phyloP scores from a whole-genome alignment of 2,329 filamentous ascomycete species.

The Claviceps sp. region DNA sequence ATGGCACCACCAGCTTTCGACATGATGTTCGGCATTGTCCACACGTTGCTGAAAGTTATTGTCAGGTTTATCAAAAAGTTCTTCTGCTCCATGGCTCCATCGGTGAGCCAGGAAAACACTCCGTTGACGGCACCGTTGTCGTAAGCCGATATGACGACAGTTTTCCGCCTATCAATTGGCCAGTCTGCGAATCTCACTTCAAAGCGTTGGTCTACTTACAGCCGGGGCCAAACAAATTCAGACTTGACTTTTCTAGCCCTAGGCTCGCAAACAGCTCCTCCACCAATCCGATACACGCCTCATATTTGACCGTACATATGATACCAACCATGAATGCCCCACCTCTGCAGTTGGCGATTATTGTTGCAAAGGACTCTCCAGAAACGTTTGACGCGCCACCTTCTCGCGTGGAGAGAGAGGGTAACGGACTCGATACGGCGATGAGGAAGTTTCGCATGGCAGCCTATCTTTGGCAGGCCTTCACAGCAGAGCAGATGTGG shows the following conservation, averaged over 20 bases:
- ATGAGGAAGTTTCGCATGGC: conserved; percentile 88
- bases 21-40: background rate
- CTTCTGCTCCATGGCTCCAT: conserved; percentile 71
- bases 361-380: conserved; percentile 78
- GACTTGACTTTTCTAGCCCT: conserved; percentile 76
- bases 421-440: conserved; percentile 67
- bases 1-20: background rate
- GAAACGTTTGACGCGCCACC: conserved; percentile 75
- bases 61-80: conserved; percentile 84
- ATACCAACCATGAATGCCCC: conserved; percentile 65
- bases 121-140: conserved; percentile 66
- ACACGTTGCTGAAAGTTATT: conserved; percentile 10
- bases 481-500: conserved; percentile 93
- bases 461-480: conserved; percentile 93
- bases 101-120: conserved; percentile 53
- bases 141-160: conserved; percentile 72
- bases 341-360: conserved; percentile 77
- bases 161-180: conserved; percentile 76
- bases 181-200: conserved; percentile 79
- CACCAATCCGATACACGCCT: conserved; percentile 59
- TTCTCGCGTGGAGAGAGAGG: conserved; percentile 62
- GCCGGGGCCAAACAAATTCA: conserved; percentile 77
- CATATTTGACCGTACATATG: conserved; percentile 75
- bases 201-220: conserved; percentile 84
- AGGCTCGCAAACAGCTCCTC: conserved; percentile 60